Evolutionary conservation across 2,329 filamentous ascomycete species (phyloP).

Genomic region (Alternaria brassicae): DNA sequence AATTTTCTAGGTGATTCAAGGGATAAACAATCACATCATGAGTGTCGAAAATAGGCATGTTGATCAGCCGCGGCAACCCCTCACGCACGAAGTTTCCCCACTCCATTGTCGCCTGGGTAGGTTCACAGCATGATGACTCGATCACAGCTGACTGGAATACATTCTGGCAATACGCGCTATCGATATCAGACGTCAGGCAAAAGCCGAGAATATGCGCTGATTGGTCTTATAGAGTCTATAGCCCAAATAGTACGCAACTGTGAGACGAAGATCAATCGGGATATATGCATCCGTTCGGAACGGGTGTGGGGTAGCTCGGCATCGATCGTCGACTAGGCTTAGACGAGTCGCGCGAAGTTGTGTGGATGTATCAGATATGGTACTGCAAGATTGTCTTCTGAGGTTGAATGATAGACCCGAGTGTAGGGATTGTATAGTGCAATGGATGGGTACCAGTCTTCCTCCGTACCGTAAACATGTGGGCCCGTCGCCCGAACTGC

Average conservation of each 20-base stretch:
- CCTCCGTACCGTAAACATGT: background rate
- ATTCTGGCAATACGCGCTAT: background rate
- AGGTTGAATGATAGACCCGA: background rate
- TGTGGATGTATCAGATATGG: background rate
- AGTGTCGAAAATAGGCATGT: background rate
- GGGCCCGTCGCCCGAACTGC: background rate
- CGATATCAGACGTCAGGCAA: background rate
- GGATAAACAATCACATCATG: background rate
- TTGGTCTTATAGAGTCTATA: background rate
- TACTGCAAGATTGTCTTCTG: background rate
- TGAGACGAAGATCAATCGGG: background rate
- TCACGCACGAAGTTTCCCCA: background rate
- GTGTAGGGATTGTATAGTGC: background rate
- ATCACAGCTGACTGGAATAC: background rate
- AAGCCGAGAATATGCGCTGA: background rate
- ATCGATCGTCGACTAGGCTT: slow-evolving; percentile 10
- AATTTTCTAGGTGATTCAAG: background rate
- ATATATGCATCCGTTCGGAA: background rate
- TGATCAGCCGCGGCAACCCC: background rate
- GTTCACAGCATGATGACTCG: background rate
- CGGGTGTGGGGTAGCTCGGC: background rate
- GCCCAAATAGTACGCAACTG: background rate
- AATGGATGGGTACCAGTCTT: background rate
- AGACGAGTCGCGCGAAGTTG: slow-evolving; percentile 1
- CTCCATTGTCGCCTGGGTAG: background rate